Evolutionary conservation across 495 filamentous ascomycete genomes (phyloP).

Genomic region (Penicillium samsonianum): DNA sequence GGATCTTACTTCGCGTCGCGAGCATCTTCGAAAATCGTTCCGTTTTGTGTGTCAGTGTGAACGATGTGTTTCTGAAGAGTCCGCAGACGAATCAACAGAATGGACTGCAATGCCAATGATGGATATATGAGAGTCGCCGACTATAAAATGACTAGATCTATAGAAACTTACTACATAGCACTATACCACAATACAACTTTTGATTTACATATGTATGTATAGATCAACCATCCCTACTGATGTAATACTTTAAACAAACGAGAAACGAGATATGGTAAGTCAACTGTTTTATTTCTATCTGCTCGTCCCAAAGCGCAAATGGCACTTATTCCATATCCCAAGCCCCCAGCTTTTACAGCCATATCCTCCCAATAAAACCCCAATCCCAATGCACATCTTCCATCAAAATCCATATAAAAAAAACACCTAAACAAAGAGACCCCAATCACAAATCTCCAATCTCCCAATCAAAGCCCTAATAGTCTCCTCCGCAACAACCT

Average conservation of each 20-base stretch:
- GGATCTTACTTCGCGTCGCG: conserved; percentile 27
- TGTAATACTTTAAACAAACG: no score
- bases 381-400: not conserved
- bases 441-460: conserved; percentile 81
- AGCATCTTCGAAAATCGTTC: conserved; percentile 36
- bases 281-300: not conserved
- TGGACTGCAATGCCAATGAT: conserved; percentile 25
- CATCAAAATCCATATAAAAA: not conserved
- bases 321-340: not conserved
- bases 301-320: not conserved
- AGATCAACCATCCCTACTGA: no score
- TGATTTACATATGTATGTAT: conserved; percentile 1
- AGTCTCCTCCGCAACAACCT: conserved; percentile 63
- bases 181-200: conserved; percentile 1
- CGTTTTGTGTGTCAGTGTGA: conserved; percentile 38
- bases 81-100: conserved; percentile 12
- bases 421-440: conserved; percentile 66
- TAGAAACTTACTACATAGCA: conserved; percentile 1
- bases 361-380: not conserved
- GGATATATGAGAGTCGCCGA: conserved; percentile 9
- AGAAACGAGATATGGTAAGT: no score
- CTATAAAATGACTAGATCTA: conserved; percentile 12
- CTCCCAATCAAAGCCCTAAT: conserved; percentile 63
- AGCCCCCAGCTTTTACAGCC: not conserved
- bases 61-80: conserved; percentile 34